Base-by-base conservation (phyloP, 2,329 filamentous ascomycete genomes). In the Moelleriella libera region DNA sequence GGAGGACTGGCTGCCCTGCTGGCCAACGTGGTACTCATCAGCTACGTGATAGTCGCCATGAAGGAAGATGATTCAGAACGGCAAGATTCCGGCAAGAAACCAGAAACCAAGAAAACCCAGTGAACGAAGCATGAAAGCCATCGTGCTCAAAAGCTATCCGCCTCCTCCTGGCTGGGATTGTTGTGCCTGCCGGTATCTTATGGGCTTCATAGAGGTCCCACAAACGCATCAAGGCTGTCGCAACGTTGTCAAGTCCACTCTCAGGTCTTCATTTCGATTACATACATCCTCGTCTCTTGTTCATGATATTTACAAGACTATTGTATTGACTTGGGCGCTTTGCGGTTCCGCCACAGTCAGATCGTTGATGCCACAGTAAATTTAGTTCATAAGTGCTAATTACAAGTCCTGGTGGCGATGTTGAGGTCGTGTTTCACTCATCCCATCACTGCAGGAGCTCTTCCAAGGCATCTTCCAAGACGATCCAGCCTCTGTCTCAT, bases 1-100 rank as follows among this genome's bases (percentile, higher is more conserved):
- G 92, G 89, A 11, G 88, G 80, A 1, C 70, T 85, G 34, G 92
- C 92, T 1, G 92, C 92, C 21, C 68, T 97, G 45, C 80, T 94
- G 63, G 92, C 92, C 10, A 98, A 98, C 57, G 76, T 94, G 2
- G 88, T 98, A 4, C 70, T 98, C 45, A 76, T 97, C 49, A 80
- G 76, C n/a, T 98, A 97, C 64, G 79, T 97, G 42, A 69, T 96
- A 48, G 87, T 95, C 21, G 92, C 92, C 4, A 89, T 95, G 76
- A 81, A 76, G 51, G 92, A 98, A 63, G 92, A 97, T 59, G 68
- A 76, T 54, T 67, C 68, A 7, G 47, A 41, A 6, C 48, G 2
- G 72, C 75, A 14, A 65, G 67, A 59, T 37, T 69, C 70, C 50
- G 69, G 68, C 41, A 55, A 57, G 51, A 67, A 67, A 55, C 58